These are phyloP conservation scores for Sporothrix protearum DNA, from an alignment of 2,329 filamentous ascomycete species.

Conservation along the genomic window DNA sequence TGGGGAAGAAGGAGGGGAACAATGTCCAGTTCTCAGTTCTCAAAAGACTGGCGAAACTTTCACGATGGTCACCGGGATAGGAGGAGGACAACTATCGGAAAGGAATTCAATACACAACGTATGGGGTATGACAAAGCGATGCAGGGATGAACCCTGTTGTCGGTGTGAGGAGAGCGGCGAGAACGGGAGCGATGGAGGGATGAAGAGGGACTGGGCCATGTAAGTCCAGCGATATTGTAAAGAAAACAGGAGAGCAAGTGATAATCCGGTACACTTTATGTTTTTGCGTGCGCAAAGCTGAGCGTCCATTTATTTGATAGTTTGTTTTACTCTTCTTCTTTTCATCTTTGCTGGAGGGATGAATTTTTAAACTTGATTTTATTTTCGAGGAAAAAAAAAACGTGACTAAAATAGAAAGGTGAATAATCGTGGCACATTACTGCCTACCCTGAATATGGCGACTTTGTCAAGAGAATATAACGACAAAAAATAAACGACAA, in stretches of 20 bases:
- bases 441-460: too few species aligned
- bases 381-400: too few species aligned
- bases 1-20: neutral
- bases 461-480: too few species aligned
- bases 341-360: too few species aligned
- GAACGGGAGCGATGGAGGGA: neutral
- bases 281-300: neutral
- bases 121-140: slow-evolving; percentile 1
- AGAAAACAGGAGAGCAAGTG: neutral
- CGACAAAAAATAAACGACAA: too few species aligned
- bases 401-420: too few species aligned
- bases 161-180: neutral
- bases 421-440: too few species aligned
- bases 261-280: neutral
- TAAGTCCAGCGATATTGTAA: neutral
- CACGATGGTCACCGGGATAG: neutral
- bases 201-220: too few species aligned
- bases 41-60: neutral
- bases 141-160: slow-evolving; percentile 4
- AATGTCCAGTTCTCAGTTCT: neutral
- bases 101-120: neutral
- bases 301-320: neutral
- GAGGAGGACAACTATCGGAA: neutral
- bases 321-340: neutral
- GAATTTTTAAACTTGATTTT: too few species aligned